Percentiles rank a stretch among this genome's conserved stretches.
Conservation (phyloP, 2,329 filamentous ascomycete species). For the Pseudogymnoascus sp. region DNA sequence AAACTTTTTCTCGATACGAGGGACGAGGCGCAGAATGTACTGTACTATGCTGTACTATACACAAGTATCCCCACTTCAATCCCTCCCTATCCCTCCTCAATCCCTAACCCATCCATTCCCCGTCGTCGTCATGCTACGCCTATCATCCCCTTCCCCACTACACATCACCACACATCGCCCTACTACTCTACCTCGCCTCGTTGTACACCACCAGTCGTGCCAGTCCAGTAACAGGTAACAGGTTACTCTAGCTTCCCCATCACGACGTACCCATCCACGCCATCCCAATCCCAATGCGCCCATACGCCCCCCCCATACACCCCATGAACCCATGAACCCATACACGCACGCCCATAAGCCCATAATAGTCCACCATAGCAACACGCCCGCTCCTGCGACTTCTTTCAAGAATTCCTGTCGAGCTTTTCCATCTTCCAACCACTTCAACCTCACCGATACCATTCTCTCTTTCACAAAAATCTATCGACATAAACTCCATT, state of each 20-base stretch:
- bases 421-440: background rate
- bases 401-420: background rate
- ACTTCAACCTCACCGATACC: background rate
- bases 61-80: background rate
- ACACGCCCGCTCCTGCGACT: background rate
- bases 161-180: background rate
- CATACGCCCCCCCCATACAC: too few species aligned
- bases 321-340: too few species aligned
- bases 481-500: background rate
- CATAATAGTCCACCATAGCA: background rate
- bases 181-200: background rate
- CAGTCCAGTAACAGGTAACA: background rate
- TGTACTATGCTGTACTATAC: background rate
- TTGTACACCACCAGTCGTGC: background rate
- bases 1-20: conserved; percentile 2
- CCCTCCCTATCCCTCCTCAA: background rate
- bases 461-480: background rate
- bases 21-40: background rate
- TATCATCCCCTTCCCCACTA: background rate
- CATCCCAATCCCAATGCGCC: background rate
- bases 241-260: background rate
- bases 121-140: conserved; percentile 1
- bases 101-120: background rate
- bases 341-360: too few species aligned
- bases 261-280: too few species aligned